phyloP scores from a whole-genome alignment of 2,329 filamentous ascomycete genomes.

The Ophiosphaerella herpotricha region DNA sequence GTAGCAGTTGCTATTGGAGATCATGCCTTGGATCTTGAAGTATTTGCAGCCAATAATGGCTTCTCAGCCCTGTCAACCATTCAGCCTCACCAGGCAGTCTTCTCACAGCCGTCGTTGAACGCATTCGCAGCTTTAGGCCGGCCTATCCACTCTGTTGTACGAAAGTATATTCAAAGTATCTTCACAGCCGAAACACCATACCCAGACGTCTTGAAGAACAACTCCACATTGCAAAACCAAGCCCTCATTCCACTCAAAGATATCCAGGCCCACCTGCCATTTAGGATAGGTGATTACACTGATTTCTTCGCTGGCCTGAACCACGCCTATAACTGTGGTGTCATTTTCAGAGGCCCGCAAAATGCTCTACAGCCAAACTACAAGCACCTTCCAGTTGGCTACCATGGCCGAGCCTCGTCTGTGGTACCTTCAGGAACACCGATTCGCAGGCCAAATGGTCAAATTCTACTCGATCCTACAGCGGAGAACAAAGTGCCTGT shows the following conservation, averaged over 20 bases:
- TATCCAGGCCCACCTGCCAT: conserved; percentile 70
- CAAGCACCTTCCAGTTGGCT: conserved; percentile 78
- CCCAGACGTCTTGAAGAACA: conserved; percentile 66
- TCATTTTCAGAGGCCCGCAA: conserved; percentile 71
- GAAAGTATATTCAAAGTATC: conserved; percentile 70
- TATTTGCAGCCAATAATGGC: conserved; percentile 63
- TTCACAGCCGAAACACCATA: conserved; percentile 64
- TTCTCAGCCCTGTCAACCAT: conserved; percentile 64
- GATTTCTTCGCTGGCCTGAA: conserved; percentile 84
- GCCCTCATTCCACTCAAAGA: conserved; percentile 64
- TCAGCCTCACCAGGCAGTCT: conserved; percentile 63
- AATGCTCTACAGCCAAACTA: conserved; percentile 83
- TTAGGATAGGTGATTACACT: conserved; percentile 81
- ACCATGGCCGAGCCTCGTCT: conserved; percentile 78
- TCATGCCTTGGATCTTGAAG: conserved; percentile 70
- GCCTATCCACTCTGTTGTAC: conserved; percentile 68
- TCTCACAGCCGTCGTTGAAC: conserved; percentile 69
- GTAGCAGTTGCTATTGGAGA: conserved; percentile 75
- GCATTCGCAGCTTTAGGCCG: conserved; percentile 74
- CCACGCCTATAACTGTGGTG: conserved; percentile 75
- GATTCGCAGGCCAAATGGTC: conserved; percentile 74
- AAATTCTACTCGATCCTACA: conserved; percentile 69
- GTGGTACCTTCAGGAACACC: conserved; percentile 75
- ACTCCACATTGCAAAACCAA: conserved; percentile 60
- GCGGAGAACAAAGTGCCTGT: conserved; percentile 66